A percentile compares a stretch with the other conserved stretches of the same genome.
Conservation (phyloP, 2,329 filamentous ascomycete species). For the Curvularia eragrostidis region DNA sequence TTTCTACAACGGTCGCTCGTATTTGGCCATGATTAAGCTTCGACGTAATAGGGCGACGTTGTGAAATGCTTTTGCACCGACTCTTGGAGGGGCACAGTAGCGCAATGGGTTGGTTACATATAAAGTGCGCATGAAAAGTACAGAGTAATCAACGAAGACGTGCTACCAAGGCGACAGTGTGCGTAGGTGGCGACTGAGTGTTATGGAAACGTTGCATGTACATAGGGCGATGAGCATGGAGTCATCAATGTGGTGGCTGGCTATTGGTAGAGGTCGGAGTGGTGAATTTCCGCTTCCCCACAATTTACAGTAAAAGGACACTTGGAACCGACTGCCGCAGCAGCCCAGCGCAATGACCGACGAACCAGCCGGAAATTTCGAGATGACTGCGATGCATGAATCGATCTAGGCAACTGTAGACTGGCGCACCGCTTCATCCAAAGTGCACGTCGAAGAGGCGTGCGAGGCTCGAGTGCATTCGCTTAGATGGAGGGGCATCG, state of each 20-base stretch:
- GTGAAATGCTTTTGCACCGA: background rate
- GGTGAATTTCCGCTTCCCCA: slow-evolving; percentile 9
- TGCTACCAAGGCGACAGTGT: background rate
- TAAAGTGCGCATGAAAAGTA: background rate
- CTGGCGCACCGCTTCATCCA: background rate
- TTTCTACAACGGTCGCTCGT: background rate
- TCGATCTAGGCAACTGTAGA: background rate
- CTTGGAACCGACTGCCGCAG: slow-evolving; percentile 10
- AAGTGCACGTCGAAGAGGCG: background rate
- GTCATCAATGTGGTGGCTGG: slow-evolving; percentile 9
- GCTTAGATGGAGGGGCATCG: slow-evolving; percentile 18
- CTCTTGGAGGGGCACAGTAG: background rate
- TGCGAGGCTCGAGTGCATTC: slow-evolving; percentile 3
- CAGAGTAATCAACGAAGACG: background rate
- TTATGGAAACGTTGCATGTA: slow-evolving; percentile 14
- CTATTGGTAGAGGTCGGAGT: slow-evolving; percentile 2
- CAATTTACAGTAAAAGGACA: slow-evolving; percentile 14
- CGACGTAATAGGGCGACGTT: background rate
- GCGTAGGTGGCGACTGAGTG: background rate
- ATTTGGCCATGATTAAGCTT: background rate
- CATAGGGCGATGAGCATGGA: slow-evolving; percentile 1
- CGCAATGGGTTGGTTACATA: background rate
- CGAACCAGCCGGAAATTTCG: background rate
- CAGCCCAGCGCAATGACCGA: background rate
- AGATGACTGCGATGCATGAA: background rate